Conservation (phyloP, 352 stramenopile species). For the Pythium rishiriense region DNA sequence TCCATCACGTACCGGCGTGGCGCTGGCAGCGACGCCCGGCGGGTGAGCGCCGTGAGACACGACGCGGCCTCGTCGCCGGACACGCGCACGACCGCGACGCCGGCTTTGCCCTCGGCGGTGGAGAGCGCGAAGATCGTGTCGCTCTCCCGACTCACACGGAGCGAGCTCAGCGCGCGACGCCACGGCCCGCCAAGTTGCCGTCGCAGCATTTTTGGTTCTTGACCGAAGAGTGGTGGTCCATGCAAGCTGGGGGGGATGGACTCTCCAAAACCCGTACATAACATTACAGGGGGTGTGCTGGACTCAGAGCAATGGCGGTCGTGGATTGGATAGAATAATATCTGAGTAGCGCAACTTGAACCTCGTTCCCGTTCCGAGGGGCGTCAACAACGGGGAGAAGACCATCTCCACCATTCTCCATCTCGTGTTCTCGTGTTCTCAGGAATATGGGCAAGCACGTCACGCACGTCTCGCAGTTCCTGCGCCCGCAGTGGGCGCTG, state of each 20-base stretch:
- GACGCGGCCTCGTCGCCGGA: conserved; percentile 72
- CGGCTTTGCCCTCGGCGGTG: conserved; percentile 79
- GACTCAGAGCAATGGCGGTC: not conserved
- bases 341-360: not conserved
- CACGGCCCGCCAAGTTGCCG: not conserved
- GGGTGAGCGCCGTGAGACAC: conserved; percentile 65
- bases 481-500: conserved; percentile 35
- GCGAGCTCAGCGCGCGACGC: conserved; percentile 25
- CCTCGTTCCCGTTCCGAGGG: not conserved
- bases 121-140: conserved; percentile 93
- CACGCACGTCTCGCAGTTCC: conserved; percentile 21
- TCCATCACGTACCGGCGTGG: conserved; percentile 44
- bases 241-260: not conserved
- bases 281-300: not conserved
- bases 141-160: no score
- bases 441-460: conserved; percentile 35
- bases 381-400: not conserved
- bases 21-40: conserved; percentile 36
- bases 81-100: conserved; percentile 89
- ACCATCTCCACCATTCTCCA: not conserved
- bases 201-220: conserved; percentile 9
- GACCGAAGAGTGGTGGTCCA: conserved; percentile 12
- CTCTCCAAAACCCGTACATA: not conserved
- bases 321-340: not conserved
- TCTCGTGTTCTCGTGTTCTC: no score